Conservation (phyloP, 805 yeast genomes). For the Nakazawaea pomicola region DNA sequence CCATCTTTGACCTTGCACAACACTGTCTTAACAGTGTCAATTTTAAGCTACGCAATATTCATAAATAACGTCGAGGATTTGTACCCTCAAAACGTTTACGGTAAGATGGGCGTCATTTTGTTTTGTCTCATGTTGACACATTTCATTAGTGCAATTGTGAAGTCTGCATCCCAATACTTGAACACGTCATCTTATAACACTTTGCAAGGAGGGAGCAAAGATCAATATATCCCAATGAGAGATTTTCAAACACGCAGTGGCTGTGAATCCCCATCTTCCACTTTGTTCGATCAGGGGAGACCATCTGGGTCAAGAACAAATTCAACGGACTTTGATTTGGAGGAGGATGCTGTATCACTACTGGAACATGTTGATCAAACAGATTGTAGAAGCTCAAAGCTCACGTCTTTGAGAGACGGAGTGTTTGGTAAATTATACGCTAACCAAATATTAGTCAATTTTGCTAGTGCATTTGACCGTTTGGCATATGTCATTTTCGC, state of each 20-base stretch:
- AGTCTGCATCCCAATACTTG: background rate
- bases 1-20: constrained; percentile 51
- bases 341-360: constrained; percentile 9
- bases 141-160: constrained; percentile 45
- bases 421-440: constrained; percentile 31
- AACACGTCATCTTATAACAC: constrained; percentile 11
- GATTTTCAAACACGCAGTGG: constrained; percentile 19
- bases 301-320: constrained; percentile 2
- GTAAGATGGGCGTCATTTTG: constrained; percentile 58
- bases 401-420: constrained; percentile 26
- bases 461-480: constrained; percentile 21
- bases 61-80: constrained; percentile 55
- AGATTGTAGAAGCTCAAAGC: constrained; percentile 1
- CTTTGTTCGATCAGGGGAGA: constrained; percentile 19
- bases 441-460: constrained; percentile 15
- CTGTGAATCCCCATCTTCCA: constrained; percentile 29
- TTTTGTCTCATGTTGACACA: constrained; percentile 50
- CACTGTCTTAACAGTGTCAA: constrained; percentile 39
- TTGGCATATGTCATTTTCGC: constrained; percentile 38
- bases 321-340: constrained; percentile 10
- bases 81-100: constrained; percentile 75
- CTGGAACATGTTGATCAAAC: background rate
- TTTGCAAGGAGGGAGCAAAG: constrained; percentile 7
- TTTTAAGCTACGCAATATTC: constrained; percentile 53
- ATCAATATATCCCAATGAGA: constrained; percentile 23